Percentiles rank a stretch among this genome's conserved stretches.
These are phyloP conservation scores for Entoloma clypeatum DNA, from an alignment of 1,284 basidiomycete genomes.

Conservation along the genomic window DNA sequence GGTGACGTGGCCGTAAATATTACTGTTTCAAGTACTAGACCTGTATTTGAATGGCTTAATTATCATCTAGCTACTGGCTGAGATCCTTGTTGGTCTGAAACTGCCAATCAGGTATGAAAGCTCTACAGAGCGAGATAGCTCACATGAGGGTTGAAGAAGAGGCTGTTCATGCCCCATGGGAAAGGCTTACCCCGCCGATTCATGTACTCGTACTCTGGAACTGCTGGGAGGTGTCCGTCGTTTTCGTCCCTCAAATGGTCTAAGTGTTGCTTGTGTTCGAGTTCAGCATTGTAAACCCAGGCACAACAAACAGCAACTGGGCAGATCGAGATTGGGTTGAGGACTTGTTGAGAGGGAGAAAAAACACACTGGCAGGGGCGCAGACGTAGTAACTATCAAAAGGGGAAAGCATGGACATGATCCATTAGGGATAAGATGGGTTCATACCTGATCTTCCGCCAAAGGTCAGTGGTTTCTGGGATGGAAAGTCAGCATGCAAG, in stretches of 20 bases:
- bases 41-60: not conserved
- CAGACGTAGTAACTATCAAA: constrained; percentile 66
- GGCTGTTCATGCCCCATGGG: constrained; percentile 78
- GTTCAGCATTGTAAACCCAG: constrained; percentile 76
- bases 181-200: constrained; percentile 74
- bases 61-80: constrained; percentile 25
- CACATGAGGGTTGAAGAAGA: constrained; percentile 79
- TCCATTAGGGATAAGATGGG: constrained; percentile 2
- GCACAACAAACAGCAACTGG: constrained; percentile 60
- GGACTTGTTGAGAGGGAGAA: constrained; percentile 2
- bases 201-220: constrained; percentile 71
- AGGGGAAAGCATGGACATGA: not conserved
- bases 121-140: constrained; percentile 19
- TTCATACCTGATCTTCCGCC: constrained; percentile 79
- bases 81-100: constrained; percentile 62
- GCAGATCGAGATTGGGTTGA: constrained; percentile 12
- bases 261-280: constrained; percentile 69
- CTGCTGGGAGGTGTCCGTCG: constrained; percentile 67
- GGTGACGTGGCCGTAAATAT: constrained; percentile 35
- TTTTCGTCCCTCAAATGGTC: constrained; percentile 74
- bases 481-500: constrained; percentile 9
- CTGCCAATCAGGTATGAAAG: constrained; percentile 11
- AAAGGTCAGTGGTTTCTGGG: constrained; percentile 71
- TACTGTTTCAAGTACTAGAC: constrained; percentile 10
- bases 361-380: constrained; percentile 61